Percentiles rank a stretch among this genome's conserved stretches.
Evolutionary conservation across 371 early-diverging fungal genomes (phyloP).

Genomic region (Apophysomyces ossiformis): DNA sequence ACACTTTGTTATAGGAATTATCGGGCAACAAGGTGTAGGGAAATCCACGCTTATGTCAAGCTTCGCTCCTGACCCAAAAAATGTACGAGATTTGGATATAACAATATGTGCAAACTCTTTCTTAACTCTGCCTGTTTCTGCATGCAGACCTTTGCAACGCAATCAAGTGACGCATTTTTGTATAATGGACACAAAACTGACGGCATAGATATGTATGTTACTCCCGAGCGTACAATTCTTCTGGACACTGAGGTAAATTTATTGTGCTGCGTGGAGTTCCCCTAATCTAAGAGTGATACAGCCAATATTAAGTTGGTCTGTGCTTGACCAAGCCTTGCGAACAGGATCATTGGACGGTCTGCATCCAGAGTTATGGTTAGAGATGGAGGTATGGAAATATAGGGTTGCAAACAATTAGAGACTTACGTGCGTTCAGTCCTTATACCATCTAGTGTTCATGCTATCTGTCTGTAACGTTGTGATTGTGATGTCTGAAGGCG

Average conservation of each 20-base stretch:
- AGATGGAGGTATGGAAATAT: slow-evolving; percentile 48
- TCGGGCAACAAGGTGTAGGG: slow-evolving; percentile 75
- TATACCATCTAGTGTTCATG: slow-evolving; percentile 61
- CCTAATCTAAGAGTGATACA: slow-evolving; percentile 11
- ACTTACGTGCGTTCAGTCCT: slow-evolving; percentile 26
- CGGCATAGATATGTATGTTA: slow-evolving; percentile 76
- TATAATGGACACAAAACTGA: slow-evolving; percentile 58
- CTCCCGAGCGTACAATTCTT: slow-evolving; percentile 70
- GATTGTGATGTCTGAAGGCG: slow-evolving; percentile 61
- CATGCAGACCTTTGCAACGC: slow-evolving; percentile 41
- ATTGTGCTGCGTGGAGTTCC: not conserved
- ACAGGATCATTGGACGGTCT: slow-evolving; percentile 46
- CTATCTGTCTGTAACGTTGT: slow-evolving; percentile 73
- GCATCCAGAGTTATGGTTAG: slow-evolving; percentile 59
- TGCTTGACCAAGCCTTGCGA: slow-evolving; percentile 57
- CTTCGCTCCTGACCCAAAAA: slow-evolving; percentile 49
- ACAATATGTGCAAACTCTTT: not conserved
- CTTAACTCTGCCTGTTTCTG: not conserved
- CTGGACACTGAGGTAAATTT: slow-evolving; percentile 66
- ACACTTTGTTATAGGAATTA: slow-evolving; percentile 75
- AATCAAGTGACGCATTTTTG: slow-evolving; percentile 43
- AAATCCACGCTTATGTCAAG: slow-evolving; percentile 73
- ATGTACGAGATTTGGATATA: slow-evolving; percentile 28
- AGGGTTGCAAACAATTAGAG: not conserved
- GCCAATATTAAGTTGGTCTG: slow-evolving; percentile 60